Base-by-base conservation (phyloP, 805 yeast genomes). In the Debaryomyces tyrocola region DNA sequence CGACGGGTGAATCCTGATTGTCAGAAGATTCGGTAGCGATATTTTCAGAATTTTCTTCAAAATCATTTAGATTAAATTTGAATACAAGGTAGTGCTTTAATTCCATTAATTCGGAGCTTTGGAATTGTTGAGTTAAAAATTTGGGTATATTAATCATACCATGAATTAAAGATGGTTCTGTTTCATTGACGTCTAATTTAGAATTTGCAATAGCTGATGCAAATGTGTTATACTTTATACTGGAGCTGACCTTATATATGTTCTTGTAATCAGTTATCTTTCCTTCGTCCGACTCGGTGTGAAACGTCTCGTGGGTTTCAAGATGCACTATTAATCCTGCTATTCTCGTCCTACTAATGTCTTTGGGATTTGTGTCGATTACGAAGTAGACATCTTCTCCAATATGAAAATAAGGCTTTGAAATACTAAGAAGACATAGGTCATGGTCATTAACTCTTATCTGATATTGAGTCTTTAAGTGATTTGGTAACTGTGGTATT, bases 271-370 rank as follows among this genome's bases (percentile, higher is more conserved):
- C 51, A n/a, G 42, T 50, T n/a, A 39, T 34, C 11, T 35, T 24
- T 2, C 52, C 47, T 7, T 47, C 53, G 17, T 41, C 34, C 6
- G 46, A 44, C 17, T 48, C 43, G 14, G 57, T 43, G 47, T 71
- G 73, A 51, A 61, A 71, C 3, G 55, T 41, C 45, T 73, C 77
- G 44, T 67, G 69, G 9, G 75, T 76, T 50, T 70, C 77, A n/a
- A 71, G 39, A 46, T 65, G 67, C 8, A 55, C 58, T 4, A 66
- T 56, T 20, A 62, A 46, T 1, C 77, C 77, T 1, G 62, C 66
- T 5, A 70, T 61, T 34, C 60, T 62, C 1, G 66, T 55, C n/a
- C 47, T 47, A 20, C 45, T 48, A 14, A 37, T 51, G 4, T 37
- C 49, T 18, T 45, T 37, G 10, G 63, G 60, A 34, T 60, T 62